Conservation (phyloP, 1,284 basidiomycete genomes). For the Cutaneotrichosporon mucoides region DNA sequence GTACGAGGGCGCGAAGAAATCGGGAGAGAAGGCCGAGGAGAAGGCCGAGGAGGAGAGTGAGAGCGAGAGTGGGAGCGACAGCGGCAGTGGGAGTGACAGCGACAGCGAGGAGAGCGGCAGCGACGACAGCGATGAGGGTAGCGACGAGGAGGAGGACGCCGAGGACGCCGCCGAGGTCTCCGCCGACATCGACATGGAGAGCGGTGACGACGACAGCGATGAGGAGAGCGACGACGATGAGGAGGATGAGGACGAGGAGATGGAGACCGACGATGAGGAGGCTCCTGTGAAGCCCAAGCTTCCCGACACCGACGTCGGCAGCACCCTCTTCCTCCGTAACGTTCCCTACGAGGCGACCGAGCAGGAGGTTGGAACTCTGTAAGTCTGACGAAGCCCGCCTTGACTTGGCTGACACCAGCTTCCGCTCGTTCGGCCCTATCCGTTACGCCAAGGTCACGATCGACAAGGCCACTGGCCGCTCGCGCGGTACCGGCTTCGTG, state of each 20-base stretch:
- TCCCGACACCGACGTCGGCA: constrained; percentile 75
- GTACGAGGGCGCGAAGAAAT: constrained; percentile 65
- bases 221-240: constrained; percentile 47
- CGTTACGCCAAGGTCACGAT: constrained; percentile 90
- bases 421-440: constrained; percentile 85
- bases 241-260: constrained; percentile 53
- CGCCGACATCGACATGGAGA: constrained; percentile 52
- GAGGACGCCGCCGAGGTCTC: constrained; percentile 55
- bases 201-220: constrained; percentile 50
- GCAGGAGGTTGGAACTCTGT: constrained; percentile 75
- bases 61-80: constrained; percentile 15
- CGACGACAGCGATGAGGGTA: constrained; percentile 52
- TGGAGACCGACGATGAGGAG: constrained; percentile 55
- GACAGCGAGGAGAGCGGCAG: constrained; percentile 31
- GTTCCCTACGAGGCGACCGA: constrained; percentile 88
- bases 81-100: constrained; percentile 39
- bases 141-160: constrained; percentile 49
- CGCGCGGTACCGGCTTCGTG: constrained; percentile 91
- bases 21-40: constrained; percentile 50
- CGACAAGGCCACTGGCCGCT: constrained; percentile 76
- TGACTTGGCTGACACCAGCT: constrained; percentile 38
- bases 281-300: constrained; percentile 65
- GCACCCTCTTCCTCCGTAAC: constrained; percentile 92
- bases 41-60: constrained; percentile 31
- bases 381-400: background rate